Evolutionary conservation across 208 protist species (phyloP), one percentile per base, ranked within the genome.

Genomic region (Borovskyia barvae): DNA sequence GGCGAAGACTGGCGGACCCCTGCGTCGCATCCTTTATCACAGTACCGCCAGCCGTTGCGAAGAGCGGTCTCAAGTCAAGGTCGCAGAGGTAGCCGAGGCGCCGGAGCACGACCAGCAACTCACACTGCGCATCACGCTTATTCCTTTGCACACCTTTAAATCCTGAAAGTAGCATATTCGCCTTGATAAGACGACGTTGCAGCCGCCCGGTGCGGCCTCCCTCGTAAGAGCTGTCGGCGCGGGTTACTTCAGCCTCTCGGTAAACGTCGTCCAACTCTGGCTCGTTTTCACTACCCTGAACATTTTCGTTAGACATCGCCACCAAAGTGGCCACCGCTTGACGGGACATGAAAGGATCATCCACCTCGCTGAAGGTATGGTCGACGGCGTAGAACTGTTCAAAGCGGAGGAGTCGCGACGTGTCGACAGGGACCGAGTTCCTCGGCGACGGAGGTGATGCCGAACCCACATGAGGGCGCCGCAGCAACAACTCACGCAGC

Each of bases 81-180:
- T 94, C 87, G 57, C 87, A 94, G 19, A 78, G 55, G 63, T 87
- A 94, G n/a, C 75, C 66, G 11, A 92, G 52, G 20, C 72, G 51
- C 7, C 87, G 87, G 5, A 94, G 75, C 12, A 86, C 49, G 26
- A 67, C 46, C 17, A 92, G 76, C 20, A 87, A 60, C 59, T 75
- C 66, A 59, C 87, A 94, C 66, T 90, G 70, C 8, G 84, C 81
- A 30, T 68, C 68, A 0, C 39, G 26, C 15, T 76, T 30, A 54
- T 87, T 66, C 9, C 69, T 66, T 5, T 36, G 42, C 32, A 78
- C 54, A 6, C 56, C 75, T 24, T 78, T 75, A 56, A 87, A 75
- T 11, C 87, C 82, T 3, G 65, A 47, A 40, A 87, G 42, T n/a
- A 77, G 59, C 25, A 93, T 55, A 28, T 59, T 63, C 3, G 75